Evolutionary conservation across 495 filamentous ascomycete species (phyloP).

Genomic region (Lepraria neglecta): DNA sequence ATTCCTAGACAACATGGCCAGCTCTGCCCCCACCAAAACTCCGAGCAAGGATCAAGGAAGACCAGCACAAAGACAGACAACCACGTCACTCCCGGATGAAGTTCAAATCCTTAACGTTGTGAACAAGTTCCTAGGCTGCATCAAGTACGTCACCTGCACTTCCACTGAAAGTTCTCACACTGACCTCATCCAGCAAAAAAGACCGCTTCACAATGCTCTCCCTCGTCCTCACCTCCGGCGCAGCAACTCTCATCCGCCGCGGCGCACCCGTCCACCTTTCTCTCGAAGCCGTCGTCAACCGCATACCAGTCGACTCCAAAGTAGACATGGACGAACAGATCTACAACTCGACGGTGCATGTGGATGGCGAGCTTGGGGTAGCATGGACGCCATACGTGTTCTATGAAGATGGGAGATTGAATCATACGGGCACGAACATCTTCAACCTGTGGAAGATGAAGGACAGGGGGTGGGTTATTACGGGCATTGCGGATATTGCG

Average conservation of each 20-base stretch:
- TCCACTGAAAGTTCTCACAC: too few relatives aligned
- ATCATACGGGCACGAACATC: constrained; percentile 1
- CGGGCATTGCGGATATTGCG: constrained; percentile 5
- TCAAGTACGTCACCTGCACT: neutral
- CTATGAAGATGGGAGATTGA: neutral
- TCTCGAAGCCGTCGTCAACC: constrained; percentile 1
- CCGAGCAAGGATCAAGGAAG: neutral
- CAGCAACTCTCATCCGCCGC: constrained; percentile 8
- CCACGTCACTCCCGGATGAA: neutral
- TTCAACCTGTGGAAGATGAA: constrained; percentile 5
- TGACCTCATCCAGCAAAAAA: neutral
- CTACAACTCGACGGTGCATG: neutral
- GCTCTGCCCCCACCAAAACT: neutral
- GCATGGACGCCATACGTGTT: neutral
- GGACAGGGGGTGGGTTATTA: neutral
- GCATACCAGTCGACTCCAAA: neutral
- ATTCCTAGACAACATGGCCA: neutral
- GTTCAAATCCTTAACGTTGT: constrained; percentile 6
- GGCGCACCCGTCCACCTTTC: constrained; percentile 4
- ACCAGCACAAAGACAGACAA: neutral
- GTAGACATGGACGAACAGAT: constrained; percentile 1
- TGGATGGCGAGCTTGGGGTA: constrained; percentile 2
- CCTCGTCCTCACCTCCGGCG: neutral
- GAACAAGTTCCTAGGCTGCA: constrained; percentile 10
- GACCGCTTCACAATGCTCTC: constrained; percentile 1